Base-by-base conservation (phyloP, 192 early-diverging fungal species). In the Mycoemilia scoparia region DNA sequence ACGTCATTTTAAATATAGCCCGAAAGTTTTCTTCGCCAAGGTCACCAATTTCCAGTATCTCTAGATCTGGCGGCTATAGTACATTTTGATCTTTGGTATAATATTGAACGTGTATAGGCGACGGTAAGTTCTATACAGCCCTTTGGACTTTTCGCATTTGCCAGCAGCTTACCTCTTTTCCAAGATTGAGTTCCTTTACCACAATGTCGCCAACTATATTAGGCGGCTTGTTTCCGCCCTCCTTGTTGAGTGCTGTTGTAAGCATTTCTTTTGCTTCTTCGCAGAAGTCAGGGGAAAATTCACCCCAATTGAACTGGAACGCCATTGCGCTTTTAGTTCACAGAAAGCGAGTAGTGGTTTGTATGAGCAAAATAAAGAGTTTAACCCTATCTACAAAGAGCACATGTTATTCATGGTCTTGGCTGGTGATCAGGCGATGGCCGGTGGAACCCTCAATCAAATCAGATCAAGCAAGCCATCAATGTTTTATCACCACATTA, bases 41-140 rank as follows among this genome's bases (percentile, higher is more conserved):
- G 38, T 99, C 95, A 28, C 87, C 80, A 45, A 99, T 93, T 38
- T 99, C 95, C 7, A 99, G 57, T 48, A 99, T 90, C 41, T 99
- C 95, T 21, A 99, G 65, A 32, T 96, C 90, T 12, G 95, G 95
- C 4, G 93, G 78, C 69, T 36, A n/a, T n/a, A n/a, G n/a, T n/a
- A n/a, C n/a, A n/a, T n/a, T n/a, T n/a, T n/a, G n/a, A n/a, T n/a
- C n/a, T n/a, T n/a, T n/a, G n/a, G n/a, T n/a, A n/a, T n/a, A n/a
- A n/a, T n/a, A n/a, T n/a, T n/a, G n/a, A n/a, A n/a, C n/a, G n/a
- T n/a, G n/a, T n/a, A n/a, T n/a, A n/a, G n/a, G n/a, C 10, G 10
- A 28, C 10, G n/a, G 10, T 10, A 10, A n/a, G n/a, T 28, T 28
- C 10, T 10, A 28, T 28, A 28, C 27, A 10, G 10, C n/a, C n/a